Evolutionary conservation across 2,329 filamentous ascomycete genomes (phyloP).

Genomic region (Aspergillus neotritici): DNA sequence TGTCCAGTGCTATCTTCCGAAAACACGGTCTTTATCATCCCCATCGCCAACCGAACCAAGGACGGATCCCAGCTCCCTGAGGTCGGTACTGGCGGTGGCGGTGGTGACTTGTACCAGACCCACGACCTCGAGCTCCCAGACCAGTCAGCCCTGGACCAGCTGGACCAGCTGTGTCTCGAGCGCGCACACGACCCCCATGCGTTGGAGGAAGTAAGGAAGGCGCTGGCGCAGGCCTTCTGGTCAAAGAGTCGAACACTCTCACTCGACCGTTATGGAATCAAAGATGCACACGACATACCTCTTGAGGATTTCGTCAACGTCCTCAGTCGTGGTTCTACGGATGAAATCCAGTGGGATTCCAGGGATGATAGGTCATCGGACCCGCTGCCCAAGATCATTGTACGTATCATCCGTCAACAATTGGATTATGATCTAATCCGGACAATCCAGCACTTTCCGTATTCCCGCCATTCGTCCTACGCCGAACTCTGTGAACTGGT

Average conservation of each 20-base stretch:
- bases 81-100: slow-evolving; percentile 71
- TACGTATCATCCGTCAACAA: slow-evolving; percentile 16
- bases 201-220: slow-evolving; percentile 24
- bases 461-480: slow-evolving; percentile 85
- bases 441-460: slow-evolving; percentile 60
- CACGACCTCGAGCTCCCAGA: slow-evolving; percentile 60
- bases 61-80: slow-evolving; percentile 64
- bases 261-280: slow-evolving; percentile 35
- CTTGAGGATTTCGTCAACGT: slow-evolving; percentile 32
- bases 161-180: slow-evolving; percentile 49
- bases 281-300: slow-evolving; percentile 33
- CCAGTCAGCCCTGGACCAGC: slow-evolving; percentile 42
- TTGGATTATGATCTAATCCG: slow-evolving; percentile 4
- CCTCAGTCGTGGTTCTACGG: slow-evolving; percentile 21
- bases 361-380: slow-evolving; percentile 1
- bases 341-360: not conserved
- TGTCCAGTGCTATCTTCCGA: slow-evolving; percentile 41
- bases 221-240: slow-evolving; percentile 27
- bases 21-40: slow-evolving; percentile 67
- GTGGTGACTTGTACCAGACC: slow-evolving; percentile 64
- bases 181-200: slow-evolving; percentile 27
- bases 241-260: slow-evolving; percentile 32
- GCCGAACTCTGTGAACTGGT: slow-evolving; percentile 69
- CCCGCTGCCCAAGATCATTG: slow-evolving; percentile 29
- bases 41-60: slow-evolving; percentile 60